phyloP scores from a whole-genome alignment of 257 asterid species.

The Cruciata laevipes region DNA sequence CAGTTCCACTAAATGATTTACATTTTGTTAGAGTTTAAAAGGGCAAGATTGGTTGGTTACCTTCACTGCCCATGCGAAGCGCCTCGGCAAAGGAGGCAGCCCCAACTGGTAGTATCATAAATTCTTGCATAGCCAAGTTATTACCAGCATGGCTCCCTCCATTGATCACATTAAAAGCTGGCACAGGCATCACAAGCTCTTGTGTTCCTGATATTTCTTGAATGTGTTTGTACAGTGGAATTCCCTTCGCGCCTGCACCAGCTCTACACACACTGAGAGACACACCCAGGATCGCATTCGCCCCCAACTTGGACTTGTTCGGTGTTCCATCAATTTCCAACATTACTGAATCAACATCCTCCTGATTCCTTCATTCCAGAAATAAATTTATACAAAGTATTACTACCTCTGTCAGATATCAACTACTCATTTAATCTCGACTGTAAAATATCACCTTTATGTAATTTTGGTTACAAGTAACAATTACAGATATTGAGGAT shows the following conservation, averaged over 20 bases:
- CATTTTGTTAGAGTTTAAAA: neutral
- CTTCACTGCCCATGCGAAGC: slow-evolving; percentile 93
- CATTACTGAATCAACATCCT: slow-evolving; percentile 73
- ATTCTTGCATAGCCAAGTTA: slow-evolving; percentile 97
- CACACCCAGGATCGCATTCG: slow-evolving; percentile 94
- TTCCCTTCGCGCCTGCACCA: slow-evolving; percentile 93
- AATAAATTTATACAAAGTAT: neutral
- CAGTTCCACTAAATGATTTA: neutral
- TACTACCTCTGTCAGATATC: no score
- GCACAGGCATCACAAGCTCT: slow-evolving; percentile 98
- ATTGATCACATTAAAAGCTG: slow-evolving; percentile 91
- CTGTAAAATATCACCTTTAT: no score
- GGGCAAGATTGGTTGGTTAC: slow-evolving; percentile 32
- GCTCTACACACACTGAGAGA: slow-evolving; percentile 95
- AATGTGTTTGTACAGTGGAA: slow-evolving; percentile 78
- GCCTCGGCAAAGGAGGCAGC: slow-evolving; percentile 86
- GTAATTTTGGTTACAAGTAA: no score
- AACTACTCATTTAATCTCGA: no score
- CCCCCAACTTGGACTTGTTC: slow-evolving; percentile 88
- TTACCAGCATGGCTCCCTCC: slow-evolving; percentile 99
- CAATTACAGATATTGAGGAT: neutral
- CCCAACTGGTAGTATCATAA: slow-evolving; percentile 95
- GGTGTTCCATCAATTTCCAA: slow-evolving; percentile 93
- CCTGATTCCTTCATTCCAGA: slow-evolving; percentile 55
- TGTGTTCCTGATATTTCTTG: slow-evolving; percentile 78